Evolutionary conservation across 2,329 filamentous ascomycete genomes (phyloP).

Genomic region (Fulvia fulva): DNA sequence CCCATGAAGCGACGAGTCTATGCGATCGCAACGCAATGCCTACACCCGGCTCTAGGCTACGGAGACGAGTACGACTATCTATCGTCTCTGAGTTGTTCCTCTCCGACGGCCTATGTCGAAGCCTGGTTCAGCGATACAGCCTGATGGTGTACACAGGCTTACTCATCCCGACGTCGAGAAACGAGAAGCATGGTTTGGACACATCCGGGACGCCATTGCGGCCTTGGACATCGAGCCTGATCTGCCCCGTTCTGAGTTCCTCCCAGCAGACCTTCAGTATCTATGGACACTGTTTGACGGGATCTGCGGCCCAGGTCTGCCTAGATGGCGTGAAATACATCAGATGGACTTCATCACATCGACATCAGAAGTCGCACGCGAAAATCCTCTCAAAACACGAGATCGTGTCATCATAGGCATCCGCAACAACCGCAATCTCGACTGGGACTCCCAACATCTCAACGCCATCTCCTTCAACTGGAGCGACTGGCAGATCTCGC

Average conservation of each 20-base stretch:
- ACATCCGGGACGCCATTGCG: not conserved
- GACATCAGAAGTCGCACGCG: not conserved
- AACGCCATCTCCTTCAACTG: not conserved
- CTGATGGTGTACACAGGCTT: not conserved
- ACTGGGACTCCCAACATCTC: not conserved
- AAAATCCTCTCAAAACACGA: not conserved
- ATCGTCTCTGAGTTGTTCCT: not conserved
- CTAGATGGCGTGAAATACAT: not conserved
- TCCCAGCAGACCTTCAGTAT: slow-evolving; percentile 3
- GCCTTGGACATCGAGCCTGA: not conserved
- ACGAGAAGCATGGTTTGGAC: not conserved
- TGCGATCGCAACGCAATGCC: not conserved
- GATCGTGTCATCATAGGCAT: not conserved
- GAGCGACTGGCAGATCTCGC: not conserved
- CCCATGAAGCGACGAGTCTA: not conserved
- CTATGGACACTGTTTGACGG: not conserved
- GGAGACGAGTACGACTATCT: not conserved
- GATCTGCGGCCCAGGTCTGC: not conserved
- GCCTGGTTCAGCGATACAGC: not conserved
- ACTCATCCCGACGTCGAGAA: not conserved
- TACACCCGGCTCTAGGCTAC: too few relatives aligned
- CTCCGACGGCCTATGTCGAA: not conserved
- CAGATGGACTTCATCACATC: not conserved
- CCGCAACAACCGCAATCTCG: not conserved
- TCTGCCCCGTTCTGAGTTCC: not conserved